phyloP scores from a whole-genome alignment of 108 stramenopile genomes.

The Skeletonema costatum region DNA sequence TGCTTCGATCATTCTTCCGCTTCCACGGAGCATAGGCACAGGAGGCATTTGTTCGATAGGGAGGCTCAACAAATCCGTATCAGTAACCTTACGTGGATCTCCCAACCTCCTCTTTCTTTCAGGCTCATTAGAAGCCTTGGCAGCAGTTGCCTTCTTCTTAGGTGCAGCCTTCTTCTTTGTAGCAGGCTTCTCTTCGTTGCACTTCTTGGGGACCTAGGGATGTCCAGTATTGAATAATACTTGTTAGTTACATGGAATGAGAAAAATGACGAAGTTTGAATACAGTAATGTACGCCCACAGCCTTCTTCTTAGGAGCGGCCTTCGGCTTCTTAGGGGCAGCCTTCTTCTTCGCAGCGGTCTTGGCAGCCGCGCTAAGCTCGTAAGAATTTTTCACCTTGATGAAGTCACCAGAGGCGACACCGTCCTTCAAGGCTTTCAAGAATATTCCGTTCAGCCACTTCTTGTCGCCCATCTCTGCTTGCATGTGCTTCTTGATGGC shows the following conservation, averaged over 20 bases:
- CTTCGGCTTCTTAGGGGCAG: constrained; percentile 25
- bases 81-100: too few species aligned
- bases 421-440: constrained; percentile 41
- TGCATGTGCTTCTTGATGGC: constrained; percentile 60
- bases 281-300: not conserved
- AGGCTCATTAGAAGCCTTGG: not conserved
- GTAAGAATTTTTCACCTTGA: constrained; percentile 51
- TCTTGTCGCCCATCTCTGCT: constrained; percentile 58
- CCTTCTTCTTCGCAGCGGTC: constrained; percentile 49
- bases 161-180: not conserved
- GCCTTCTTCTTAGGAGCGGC: constrained; percentile 35
- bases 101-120: too few species aligned
- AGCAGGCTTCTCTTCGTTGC: too few species aligned
- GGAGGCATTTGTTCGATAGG: too few species aligned
- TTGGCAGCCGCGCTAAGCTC: constrained; percentile 55
- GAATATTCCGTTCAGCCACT: constrained; percentile 64
- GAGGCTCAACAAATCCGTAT: too few species aligned
- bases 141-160: not conserved
- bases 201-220: not conserved
- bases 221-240: too few species aligned
- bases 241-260: too few species aligned
- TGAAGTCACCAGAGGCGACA: constrained; percentile 49
- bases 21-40: too few species aligned
- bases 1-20: too few species aligned
- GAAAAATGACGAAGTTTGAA: not conserved